Conservation (phyloP, 805 yeast species). For the Lachancea lanzarotensis region DNA sequence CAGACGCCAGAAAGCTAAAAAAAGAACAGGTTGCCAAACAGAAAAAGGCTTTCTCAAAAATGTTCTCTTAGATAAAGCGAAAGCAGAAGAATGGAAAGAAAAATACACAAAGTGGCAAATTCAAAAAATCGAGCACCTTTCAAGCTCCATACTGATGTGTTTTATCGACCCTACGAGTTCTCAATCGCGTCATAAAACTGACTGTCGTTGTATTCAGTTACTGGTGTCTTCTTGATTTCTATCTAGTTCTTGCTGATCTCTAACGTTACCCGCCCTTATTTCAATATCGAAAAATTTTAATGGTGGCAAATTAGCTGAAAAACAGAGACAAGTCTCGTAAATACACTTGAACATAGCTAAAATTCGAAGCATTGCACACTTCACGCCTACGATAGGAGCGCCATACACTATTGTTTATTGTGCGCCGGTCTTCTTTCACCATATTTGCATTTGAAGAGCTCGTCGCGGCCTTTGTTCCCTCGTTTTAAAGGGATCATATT, state of each 20-base stretch:
- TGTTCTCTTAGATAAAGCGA: constrained; percentile 39
- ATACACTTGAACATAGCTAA: constrained; percentile 1
- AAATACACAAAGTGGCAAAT: not conserved
- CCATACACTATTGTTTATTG: constrained; percentile 1
- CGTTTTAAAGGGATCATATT: not conserved
- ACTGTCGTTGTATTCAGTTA: not conserved
- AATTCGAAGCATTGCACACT: constrained; percentile 6
- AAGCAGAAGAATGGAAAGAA: no score
- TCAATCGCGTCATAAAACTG: not conserved
- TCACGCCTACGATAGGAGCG: constrained; percentile 5
- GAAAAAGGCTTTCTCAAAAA: constrained; percentile 67
- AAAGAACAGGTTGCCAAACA: constrained; percentile 58
- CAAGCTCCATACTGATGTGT: not conserved
- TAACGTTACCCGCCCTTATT: constrained; percentile 5
- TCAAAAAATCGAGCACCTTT: not conserved
- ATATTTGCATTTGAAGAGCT: constrained; percentile 1
- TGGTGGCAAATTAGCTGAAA: constrained; percentile 9
- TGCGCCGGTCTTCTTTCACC: not conserved
- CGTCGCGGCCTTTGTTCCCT: not conserved
- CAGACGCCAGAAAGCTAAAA: constrained; percentile 47
- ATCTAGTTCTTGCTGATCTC: no score
- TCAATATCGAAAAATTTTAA: constrained; percentile 6
- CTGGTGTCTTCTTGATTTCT: not conserved
- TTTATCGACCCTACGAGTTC: not conserved
- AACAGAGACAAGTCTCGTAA: not conserved